A percentile compares a stretch with the other conserved stretches of the same genome.
Conservation (phyloP, 345 rosid species). For the Citrus medica region DNA sequence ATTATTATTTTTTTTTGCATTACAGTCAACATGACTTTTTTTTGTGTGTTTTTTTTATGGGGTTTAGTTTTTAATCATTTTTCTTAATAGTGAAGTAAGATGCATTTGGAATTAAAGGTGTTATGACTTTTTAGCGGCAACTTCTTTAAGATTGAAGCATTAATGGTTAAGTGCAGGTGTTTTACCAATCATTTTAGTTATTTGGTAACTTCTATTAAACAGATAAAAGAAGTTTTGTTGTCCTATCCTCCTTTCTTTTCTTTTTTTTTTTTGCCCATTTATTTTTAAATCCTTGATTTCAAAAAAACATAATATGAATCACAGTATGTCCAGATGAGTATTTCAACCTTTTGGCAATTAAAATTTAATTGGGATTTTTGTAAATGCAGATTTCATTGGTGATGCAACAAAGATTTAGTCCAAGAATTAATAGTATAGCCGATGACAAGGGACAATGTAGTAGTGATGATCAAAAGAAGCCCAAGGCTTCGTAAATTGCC, state of each 20-base stretch:
- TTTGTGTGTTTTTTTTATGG: no score
- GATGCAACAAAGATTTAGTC: conserved; percentile 10
- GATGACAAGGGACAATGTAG: conserved; percentile 3
- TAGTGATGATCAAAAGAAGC: conserved; percentile 11
- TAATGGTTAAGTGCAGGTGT: no score
- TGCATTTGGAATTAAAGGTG: no score
- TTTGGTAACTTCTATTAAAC: background rate
- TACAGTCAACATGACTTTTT: no score
- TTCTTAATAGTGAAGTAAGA: no score
- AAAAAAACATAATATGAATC: background rate
- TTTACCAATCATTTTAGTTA: background rate
- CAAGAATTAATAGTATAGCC: conserved; percentile 4
- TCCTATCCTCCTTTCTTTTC: no score
- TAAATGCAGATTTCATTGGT: background rate
- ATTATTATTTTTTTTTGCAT: no score
- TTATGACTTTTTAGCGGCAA: no score
- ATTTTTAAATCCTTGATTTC: background rate
- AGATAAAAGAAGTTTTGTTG: background rate
- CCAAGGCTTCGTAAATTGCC: conserved; percentile 13
- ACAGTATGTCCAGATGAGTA: background rate
- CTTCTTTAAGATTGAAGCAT: no score
- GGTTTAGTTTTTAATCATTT: no score
- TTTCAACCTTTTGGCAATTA: background rate
- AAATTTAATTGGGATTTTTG: background rate
- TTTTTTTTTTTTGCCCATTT: background rate